A percentile compares a stretch with the other conserved stretches of the same genome.
phyloP scores from a whole-genome alignment of 805 yeast genomes.

The Candida yuanshanica region DNA sequence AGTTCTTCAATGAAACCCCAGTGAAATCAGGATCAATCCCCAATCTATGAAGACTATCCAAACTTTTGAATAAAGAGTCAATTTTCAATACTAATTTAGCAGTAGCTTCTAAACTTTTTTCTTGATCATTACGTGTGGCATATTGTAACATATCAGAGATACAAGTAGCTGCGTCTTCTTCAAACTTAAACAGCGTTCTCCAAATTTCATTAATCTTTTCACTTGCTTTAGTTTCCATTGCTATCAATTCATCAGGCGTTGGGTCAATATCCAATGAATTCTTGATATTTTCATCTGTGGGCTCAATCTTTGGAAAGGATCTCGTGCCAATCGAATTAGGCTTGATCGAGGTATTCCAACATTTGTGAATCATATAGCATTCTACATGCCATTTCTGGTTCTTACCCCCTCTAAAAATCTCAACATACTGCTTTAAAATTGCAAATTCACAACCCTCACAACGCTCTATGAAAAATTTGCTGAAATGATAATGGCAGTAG shows the following conservation, averaged over 20 bases:
- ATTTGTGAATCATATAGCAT: constrained; percentile 95
- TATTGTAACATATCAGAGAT: constrained; percentile 87
- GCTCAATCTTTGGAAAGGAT: constrained; percentile 23
- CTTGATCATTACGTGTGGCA: constrained; percentile 69
- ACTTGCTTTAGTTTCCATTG: constrained; percentile 63
- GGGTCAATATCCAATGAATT: constrained; percentile 28
- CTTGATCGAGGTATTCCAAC: constrained; percentile 85
- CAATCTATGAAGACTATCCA: constrained; percentile 44
- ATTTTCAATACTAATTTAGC: constrained; percentile 67
- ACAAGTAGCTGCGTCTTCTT: constrained; percentile 83
- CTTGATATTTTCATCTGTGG: constrained; percentile 20
- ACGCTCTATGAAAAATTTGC: constrained; percentile 75
- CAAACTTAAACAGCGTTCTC: constrained; percentile 82
- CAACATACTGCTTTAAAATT: constrained; percentile 90
- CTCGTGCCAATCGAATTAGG: constrained; percentile 51
- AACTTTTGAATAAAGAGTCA: constrained; percentile 70
- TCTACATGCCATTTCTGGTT: constrained; percentile 99
- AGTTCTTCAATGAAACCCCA: constrained; percentile 5
- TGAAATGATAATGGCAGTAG: constrained; percentile 89
- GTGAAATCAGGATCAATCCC: constrained; percentile 18
- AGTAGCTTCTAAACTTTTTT: constrained; percentile 62
- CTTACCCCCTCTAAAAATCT: constrained; percentile 82
- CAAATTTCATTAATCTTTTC: constrained; percentile 60
- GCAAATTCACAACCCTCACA: constrained; percentile 94
- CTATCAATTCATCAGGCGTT: constrained; percentile 42